Percentiles rank a stretch among this genome's conserved stretches.
These are phyloP conservation scores for Starmerella stigmatis DNA, from an alignment of 805 yeast species.

Conservation along the genomic window DNA sequence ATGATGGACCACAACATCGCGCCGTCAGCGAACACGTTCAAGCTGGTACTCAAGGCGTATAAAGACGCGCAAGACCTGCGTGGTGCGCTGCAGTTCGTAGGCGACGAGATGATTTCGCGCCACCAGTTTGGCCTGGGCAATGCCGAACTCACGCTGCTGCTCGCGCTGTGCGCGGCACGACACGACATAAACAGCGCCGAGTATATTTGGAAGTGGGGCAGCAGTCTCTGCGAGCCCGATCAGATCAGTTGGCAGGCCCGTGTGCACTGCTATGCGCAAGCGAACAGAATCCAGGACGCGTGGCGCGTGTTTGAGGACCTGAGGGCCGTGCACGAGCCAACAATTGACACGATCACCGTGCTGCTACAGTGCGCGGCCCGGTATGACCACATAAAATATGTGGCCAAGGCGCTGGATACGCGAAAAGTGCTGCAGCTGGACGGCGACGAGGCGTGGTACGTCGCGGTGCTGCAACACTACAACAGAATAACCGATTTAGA, in stretches of 20 bases:
- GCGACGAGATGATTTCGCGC: conserved; percentile 20
- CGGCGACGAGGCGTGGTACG: conserved; percentile 28
- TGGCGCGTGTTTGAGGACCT: conserved; percentile 28
- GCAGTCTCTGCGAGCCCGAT: conserved; percentile 22
- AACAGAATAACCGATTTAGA: conserved; percentile 30
- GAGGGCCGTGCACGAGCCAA: conserved; percentile 12
- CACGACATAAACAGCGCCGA: conserved; percentile 26
- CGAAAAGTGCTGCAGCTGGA: conserved; percentile 22
- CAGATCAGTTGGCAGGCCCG: conserved; percentile 29
- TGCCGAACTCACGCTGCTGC: conserved; percentile 23
- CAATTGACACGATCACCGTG: conserved; percentile 24
- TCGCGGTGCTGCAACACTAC: conserved; percentile 4
- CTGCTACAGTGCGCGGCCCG: conserved; percentile 23
- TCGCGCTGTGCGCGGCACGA: conserved; percentile 27
- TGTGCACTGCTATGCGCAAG: conserved; percentile 28
- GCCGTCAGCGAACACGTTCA: conserved; percentile 30
- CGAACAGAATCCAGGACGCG: conserved; percentile 29
- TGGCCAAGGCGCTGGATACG: background rate
- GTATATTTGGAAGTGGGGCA: conserved; percentile 26
- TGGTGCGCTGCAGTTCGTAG: conserved; percentile 28
- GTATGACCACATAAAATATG: conserved; percentile 1
- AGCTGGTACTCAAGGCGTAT: conserved; percentile 31
- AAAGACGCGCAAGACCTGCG: conserved; percentile 33
- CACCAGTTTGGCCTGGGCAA: conserved; percentile 22
- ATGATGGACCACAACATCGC: conserved; percentile 30